Evolutionary conservation across 2,329 filamentous ascomycete species (phyloP).

Genomic region (Cytospora paraplurivora): DNA sequence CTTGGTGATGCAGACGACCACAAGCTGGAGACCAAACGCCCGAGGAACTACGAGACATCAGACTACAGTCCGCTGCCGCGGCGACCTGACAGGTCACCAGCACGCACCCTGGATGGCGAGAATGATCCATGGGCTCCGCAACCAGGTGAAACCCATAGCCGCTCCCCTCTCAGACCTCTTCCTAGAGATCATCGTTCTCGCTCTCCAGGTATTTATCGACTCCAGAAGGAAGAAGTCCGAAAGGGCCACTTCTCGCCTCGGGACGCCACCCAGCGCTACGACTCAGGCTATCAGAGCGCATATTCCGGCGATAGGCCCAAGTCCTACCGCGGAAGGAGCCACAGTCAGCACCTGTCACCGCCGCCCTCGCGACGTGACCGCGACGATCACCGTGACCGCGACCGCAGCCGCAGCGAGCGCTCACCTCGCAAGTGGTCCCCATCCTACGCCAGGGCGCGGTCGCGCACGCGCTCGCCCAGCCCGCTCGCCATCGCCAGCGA

Average conservation of each 20-base stretch:
- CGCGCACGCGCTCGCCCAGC: constrained; percentile 15
- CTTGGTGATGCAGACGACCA: constrained; percentile 4
- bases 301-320: constrained; percentile 20
- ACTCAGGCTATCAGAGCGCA: constrained; percentile 27
- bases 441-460: constrained; percentile 12
- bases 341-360: constrained; percentile 21
- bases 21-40: constrained; percentile 20
- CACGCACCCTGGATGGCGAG: constrained; percentile 6
- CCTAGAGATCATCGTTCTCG: constrained; percentile 21
- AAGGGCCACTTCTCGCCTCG: constrained; percentile 16
- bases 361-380: constrained; percentile 20
- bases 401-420: constrained; percentile 4
- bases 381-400: constrained; percentile 8
- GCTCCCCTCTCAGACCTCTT: constrained; percentile 18
- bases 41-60: constrained; percentile 5
- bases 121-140: constrained; percentile 18
- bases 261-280: constrained; percentile 26
- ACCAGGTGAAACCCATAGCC: constrained; percentile 16
- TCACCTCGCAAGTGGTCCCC: constrained; percentile 18
- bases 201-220: constrained; percentile 22
- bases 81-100: constrained; percentile 18
- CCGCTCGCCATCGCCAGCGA: constrained; percentile 18
- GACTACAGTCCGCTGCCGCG: constrained; percentile 20
- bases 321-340: constrained; percentile 12
- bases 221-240: constrained; percentile 12